Evolutionary conservation across 441 rosid species (phyloP), one percentile per base, ranked within the genome.

Genomic region (Gossypium gossypioides): DNA sequence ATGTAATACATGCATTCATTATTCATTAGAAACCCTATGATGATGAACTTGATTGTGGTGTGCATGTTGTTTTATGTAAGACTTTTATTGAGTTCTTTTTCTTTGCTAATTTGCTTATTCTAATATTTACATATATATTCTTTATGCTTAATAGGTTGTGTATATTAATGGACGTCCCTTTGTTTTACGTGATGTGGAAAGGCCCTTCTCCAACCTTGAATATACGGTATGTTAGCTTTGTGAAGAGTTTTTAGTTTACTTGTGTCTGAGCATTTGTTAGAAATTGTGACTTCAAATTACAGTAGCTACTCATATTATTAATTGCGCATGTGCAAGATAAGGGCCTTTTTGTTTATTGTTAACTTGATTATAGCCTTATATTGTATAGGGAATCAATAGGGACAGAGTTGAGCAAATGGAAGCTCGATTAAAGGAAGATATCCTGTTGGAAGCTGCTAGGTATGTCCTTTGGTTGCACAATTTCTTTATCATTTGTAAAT

Each of bases 321-420:
- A 42, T 22, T 52, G 34, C 37, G 34, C 57, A 44, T 32, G 51
- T 54, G 57, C 32, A 27, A 48, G 15, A 55, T 15, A 74, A 51
- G 68, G 54, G 29, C 63, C 42, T 74, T 63, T 40, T 65, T 68
- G 42, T 76, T 67, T 76, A 69, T 56, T 60, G 18, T 55, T 64
- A 60, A 32, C 52, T 78, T 68, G 72, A 64, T 37, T 44, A 24
- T 68, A 5, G 40, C 18, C 67, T 80, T 78, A n/a, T 76, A 48
- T 85, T 55, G 56, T 77, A 60, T 78, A 96, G 99, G 99, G 99
- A 73, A 96, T 96, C 79, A 89, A 93, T 80, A 84, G 99, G 81
- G 83, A 78, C 65, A 84, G 98, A 83, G 94, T 96, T 84, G 98
- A 96, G 81, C 94, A 90, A 83, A 91, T 93, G 98, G 99, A 93